Evolutionary conservation across 116 monocot species (phyloP).

Genomic region (Iris pallida): DNA sequence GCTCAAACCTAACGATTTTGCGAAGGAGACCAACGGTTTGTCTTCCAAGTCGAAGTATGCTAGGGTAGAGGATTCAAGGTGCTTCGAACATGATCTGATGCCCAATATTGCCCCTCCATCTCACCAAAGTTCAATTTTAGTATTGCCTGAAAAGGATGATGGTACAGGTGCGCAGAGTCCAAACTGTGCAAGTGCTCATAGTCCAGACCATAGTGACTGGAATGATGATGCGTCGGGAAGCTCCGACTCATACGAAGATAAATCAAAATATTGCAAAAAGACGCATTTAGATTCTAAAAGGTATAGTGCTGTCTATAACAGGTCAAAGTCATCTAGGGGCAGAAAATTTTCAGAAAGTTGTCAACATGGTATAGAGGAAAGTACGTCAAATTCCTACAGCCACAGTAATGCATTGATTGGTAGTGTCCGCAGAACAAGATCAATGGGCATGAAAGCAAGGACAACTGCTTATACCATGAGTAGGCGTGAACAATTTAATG

Average conservation of each 20-base stretch:
- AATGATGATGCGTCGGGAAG: conserved; percentile 30
- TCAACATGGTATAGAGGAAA: conserved; percentile 32
- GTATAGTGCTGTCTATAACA: conserved; percentile 47
- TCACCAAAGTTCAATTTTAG: conserved; percentile 13
- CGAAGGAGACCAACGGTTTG: conserved; percentile 25
- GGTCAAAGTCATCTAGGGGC: conserved; percentile 42
- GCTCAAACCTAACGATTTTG: conserved; percentile 57
- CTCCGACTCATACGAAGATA: conserved; percentile 12
- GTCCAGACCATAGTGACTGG: conserved; percentile 33
- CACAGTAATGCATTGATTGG: conserved; percentile 24
- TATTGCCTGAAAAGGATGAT: conserved; percentile 35
- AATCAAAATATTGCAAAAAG: conserved; percentile 19
- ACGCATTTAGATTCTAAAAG: conserved; percentile 23
- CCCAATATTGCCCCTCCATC: conserved; percentile 5
- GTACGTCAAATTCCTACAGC: conserved; percentile 35
- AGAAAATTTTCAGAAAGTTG: conserved; percentile 39
- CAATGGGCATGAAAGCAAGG: conserved; percentile 23
- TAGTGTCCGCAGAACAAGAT: conserved; percentile 37
- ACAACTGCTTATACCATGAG: neutral
- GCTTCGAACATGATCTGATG: conserved; percentile 29
- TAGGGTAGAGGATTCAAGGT: conserved; percentile 27
- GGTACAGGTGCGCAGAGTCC: conserved; percentile 36
- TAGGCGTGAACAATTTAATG: conserved; percentile 18
- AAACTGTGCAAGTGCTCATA: conserved; percentile 34
- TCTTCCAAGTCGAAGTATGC: conserved; percentile 29